Evolutionary conservation across 139 green algal species (phyloP).

Genomic region (Coccomyxa sp.): DNA sequence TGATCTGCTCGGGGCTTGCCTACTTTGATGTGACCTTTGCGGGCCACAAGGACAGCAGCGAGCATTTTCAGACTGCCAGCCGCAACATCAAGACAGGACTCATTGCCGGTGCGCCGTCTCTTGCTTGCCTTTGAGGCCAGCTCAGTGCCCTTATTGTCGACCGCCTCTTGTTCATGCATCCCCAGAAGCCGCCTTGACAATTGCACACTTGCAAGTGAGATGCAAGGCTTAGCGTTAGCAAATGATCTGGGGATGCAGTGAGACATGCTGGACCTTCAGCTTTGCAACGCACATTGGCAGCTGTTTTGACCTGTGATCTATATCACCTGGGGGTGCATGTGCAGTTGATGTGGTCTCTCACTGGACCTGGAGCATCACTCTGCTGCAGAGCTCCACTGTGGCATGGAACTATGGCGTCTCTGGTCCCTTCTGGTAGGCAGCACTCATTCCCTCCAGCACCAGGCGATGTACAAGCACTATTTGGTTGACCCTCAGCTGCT

Average conservation of each 20-base stretch:
- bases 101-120: not conserved
- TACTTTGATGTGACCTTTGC: not conserved
- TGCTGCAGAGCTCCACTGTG: constrained; percentile 8
- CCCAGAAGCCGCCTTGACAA: too few relatives aligned
- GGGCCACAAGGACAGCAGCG: constrained; percentile 17
- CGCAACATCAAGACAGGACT: constrained; percentile 39
- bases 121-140: too few relatives aligned
- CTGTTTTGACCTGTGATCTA: too few relatives aligned
- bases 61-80: constrained; percentile 50
- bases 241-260: too few relatives aligned
- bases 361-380: constrained; percentile 19
- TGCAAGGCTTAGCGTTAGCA: too few relatives aligned
- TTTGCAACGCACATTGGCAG: too few relatives aligned
- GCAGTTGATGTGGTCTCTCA: constrained; percentile 15
- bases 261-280: too few relatives aligned
- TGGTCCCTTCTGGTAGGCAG: constrained; percentile 17
- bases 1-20: not conserved
- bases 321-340: too few relatives aligned
- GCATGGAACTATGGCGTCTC: constrained; percentile 12
- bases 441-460: not conserved
- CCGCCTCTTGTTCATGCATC: too few relatives aligned
- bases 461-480: not conserved
- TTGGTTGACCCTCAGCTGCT: too few relatives aligned
- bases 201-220: too few relatives aligned
- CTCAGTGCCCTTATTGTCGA: too few relatives aligned